Percentiles rank a stretch among this genome's conserved stretches.
Conservation (phyloP, 2,329 filamentous ascomycete species). For the Macroventuria anomochaeta region DNA sequence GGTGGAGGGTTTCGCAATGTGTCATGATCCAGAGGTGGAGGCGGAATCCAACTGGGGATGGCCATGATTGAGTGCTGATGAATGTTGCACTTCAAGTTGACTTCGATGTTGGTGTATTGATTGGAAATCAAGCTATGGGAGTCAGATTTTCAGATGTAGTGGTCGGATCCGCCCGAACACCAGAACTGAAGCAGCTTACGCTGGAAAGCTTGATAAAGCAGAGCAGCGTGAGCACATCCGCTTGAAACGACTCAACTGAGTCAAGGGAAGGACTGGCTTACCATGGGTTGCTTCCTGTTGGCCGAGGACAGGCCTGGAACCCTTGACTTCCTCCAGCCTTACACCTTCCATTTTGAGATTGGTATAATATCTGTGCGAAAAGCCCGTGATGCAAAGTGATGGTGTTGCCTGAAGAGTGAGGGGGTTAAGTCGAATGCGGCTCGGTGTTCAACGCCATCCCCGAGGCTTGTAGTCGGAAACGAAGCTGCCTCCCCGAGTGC, state of each 20-base stretch:
- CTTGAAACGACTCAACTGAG: background rate
- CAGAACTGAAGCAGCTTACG: background rate
- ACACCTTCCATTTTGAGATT: background rate
- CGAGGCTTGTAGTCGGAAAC: background rate
- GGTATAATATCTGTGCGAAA: too few relatives aligned
- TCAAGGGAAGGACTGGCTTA: conserved; percentile 2
- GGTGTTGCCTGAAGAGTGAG: conserved; percentile 3
- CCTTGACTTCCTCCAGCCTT: too few relatives aligned
- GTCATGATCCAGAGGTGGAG: conserved; percentile 29
- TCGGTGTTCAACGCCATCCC: background rate
- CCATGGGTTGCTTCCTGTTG: background rate
- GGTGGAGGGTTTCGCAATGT: conserved; percentile 30
- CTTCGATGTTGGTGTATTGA: background rate
- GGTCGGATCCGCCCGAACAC: conserved; percentile 7
- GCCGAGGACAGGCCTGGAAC: background rate
- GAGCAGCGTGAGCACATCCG: conserved; percentile 11
- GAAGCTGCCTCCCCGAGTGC: conserved; percentile 1
- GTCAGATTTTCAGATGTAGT: background rate
- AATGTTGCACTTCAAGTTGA: background rate
- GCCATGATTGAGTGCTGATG: conserved; percentile 17
- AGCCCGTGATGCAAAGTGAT: background rate
- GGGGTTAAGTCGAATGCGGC: background rate
- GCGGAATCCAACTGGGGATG: conserved; percentile 27
- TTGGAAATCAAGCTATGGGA: background rate
- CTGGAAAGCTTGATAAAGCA: background rate